Conservation (phyloP, 2,329 filamentous ascomycete species). For the Phialemonium atrogriseum region DNA sequence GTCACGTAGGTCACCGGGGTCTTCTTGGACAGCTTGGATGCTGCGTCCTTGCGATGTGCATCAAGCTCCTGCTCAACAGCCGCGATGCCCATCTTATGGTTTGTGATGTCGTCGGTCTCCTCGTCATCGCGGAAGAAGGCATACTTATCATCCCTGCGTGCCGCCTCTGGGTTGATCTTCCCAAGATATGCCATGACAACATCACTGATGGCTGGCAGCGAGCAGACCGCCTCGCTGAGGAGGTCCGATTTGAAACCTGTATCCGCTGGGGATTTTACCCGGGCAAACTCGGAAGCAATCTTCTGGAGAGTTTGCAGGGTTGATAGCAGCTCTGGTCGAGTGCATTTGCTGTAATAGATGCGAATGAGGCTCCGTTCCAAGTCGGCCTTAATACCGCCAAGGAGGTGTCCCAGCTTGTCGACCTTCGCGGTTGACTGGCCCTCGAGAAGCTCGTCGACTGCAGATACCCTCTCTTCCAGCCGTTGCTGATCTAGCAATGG, state of each 20-base stretch:
- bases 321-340: conserved; percentile 75
- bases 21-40: conserved; percentile 62
- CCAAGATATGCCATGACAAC: conserved; percentile 70
- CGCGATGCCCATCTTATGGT: conserved; percentile 86
- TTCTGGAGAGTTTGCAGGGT: conserved; percentile 79
- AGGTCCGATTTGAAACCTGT: conserved; percentile 65
- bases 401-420: conserved; percentile 64
- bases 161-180: conserved; percentile 76
- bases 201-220: conserved; percentile 67
- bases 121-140: conserved; percentile 81
- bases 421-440: conserved; percentile 57
- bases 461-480: conserved; percentile 71
- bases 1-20: conserved; percentile 68
- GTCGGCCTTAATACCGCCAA: conserved; percentile 67
- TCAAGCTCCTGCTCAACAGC: conserved; percentile 84
- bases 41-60: conserved; percentile 63
- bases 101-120: conserved; percentile 81
- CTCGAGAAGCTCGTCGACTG: conserved; percentile 78
- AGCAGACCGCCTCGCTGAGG: conserved; percentile 62
- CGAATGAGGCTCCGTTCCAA: conserved; percentile 89
- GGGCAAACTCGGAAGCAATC: conserved; percentile 68
- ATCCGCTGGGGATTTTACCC: conserved; percentile 55
- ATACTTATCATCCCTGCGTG: conserved; percentile 85
- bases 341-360: conserved; percentile 96
- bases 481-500: conserved; percentile 69